Percentiles rank a stretch among this genome's conserved stretches.
phyloP scores from a whole-genome alignment of 2,329 filamentous ascomycete genomes.

The Exophiala bonariae region DNA sequence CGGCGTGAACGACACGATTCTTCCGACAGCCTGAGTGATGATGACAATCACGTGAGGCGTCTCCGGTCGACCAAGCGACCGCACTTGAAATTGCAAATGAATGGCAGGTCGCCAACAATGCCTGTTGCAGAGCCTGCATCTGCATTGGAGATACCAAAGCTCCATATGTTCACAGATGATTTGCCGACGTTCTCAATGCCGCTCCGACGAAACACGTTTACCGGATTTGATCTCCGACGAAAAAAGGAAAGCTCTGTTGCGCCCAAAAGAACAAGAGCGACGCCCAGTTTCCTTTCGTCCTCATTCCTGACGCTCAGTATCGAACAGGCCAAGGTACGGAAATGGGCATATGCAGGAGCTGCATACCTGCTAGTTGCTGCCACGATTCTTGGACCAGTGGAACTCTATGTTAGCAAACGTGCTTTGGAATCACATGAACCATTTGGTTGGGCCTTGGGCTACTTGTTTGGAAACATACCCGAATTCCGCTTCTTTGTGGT shows the following conservation, averaged over 20 bases:
- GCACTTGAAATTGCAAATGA: constrained; percentile 12
- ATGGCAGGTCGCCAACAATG: constrained; percentile 13
- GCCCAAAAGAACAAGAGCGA: constrained; percentile 6
- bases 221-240: constrained; percentile 44
- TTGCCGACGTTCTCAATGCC: constrained; percentile 1
- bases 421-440: constrained; percentile 76
- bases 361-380: constrained; percentile 68
- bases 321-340: constrained; percentile 71
- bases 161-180: constrained; percentile 6
- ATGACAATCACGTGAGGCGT: background rate
- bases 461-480: constrained; percentile 77
- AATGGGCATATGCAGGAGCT: constrained; percentile 80
- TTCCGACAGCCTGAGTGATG: constrained; percentile 18
- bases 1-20: constrained; percentile 3
- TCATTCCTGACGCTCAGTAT: constrained; percentile 76
- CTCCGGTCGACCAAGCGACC: constrained; percentile 4
- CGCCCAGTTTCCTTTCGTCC: constrained; percentile 39
- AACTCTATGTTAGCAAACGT: constrained; percentile 64
- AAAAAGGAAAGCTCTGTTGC: background rate
- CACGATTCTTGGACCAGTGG: constrained; percentile 70
- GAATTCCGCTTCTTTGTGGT: constrained; percentile 72
- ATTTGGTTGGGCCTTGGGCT: constrained; percentile 88
- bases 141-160: constrained; percentile 1
- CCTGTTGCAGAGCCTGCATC: constrained; percentile 10
- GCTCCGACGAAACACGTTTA: constrained; percentile 20